Evolutionary conservation across 805 yeast species (phyloP).

Genomic region (Wickerhamomyces chambardii): DNA sequence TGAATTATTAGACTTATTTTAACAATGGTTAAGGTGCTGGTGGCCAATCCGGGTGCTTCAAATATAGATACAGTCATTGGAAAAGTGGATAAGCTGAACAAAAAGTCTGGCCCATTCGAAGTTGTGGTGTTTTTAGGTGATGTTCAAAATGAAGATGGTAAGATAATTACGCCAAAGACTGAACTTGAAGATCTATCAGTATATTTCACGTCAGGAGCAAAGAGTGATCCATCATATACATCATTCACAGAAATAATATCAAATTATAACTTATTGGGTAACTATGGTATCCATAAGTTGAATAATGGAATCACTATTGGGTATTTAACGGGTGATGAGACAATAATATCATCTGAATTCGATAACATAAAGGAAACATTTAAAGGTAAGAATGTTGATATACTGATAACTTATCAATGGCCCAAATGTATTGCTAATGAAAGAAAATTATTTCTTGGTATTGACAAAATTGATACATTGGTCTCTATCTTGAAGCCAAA

Average conservation of each 20-base stretch:
- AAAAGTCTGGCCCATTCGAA: slow-evolving; percentile 61
- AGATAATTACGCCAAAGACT: neutral
- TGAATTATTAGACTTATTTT: no score
- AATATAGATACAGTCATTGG: slow-evolving; percentile 23
- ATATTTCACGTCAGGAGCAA: slow-evolving; percentile 13
- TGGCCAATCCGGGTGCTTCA: slow-evolving; percentile 1
- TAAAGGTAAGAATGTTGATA: slow-evolving; percentile 30
- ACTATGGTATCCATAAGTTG: slow-evolving; percentile 28
- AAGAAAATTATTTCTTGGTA: slow-evolving; percentile 36
- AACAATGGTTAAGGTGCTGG: neutral
- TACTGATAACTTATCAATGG: slow-evolving; percentile 55
- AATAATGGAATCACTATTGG: slow-evolving; percentile 39
- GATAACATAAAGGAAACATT: slow-evolving; percentile 16
- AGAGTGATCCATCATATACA: slow-evolving; percentile 2
- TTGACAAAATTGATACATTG: slow-evolving; percentile 34
- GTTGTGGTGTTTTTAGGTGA: slow-evolving; percentile 43
- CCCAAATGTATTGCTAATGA: slow-evolving; percentile 40
- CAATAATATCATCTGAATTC: slow-evolving; percentile 10
- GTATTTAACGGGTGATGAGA: slow-evolving; percentile 26
- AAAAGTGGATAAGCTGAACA: slow-evolving; percentile 38
- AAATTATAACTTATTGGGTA: slow-evolving; percentile 8
- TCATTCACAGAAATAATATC: neutral
- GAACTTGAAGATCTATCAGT: slow-evolving; percentile 9
- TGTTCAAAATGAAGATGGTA: neutral
- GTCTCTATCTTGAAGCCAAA: slow-evolving; percentile 42